Percentiles rank a stretch among this genome's conserved stretches.
Evolutionary conservation across 2,329 filamentous ascomycete genomes (phyloP).

Genomic region (Niveomyces coronatus): DNA sequence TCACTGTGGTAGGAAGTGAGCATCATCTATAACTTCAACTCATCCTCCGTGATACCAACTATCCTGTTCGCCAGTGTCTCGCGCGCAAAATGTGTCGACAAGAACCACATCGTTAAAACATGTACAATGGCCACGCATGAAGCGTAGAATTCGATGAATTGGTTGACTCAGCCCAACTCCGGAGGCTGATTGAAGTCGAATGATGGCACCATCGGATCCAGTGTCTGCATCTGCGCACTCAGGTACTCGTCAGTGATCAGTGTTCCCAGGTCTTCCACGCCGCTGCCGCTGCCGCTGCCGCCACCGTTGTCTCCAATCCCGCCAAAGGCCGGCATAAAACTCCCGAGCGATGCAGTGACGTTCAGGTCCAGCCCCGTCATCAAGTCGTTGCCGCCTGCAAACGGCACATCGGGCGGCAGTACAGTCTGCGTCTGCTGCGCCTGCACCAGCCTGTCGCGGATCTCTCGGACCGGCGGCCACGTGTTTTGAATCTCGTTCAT

Average conservation of each 20-base stretch:
- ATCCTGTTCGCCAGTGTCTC: no score
- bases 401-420: slow-evolving; percentile 21
- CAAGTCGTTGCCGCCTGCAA: slow-evolving; percentile 20
- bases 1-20: no score
- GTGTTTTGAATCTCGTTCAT: slow-evolving; percentile 42
- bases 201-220: slow-evolving; percentile 17
- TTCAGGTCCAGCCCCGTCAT: slow-evolving; percentile 23
- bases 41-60: no score
- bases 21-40: no score
- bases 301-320: no score
- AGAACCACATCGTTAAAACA: no score
- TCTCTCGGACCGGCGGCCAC: slow-evolving; percentile 35
- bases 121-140: no score
- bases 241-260: slow-evolving; percentile 25
- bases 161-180: neutral
- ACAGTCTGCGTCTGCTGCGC: slow-evolving; percentile 21
- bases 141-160: no score
- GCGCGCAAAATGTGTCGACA: no score
- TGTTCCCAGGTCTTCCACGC: slow-evolving; percentile 22
- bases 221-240: slow-evolving; percentile 21
- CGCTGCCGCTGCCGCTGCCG: slow-evolving; percentile 7
- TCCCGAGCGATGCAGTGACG: slow-evolving; percentile 15
- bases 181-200: slow-evolving; percentile 22
- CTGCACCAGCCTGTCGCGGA: slow-evolving; percentile 24
- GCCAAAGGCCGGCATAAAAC: slow-evolving; percentile 15